Percentiles rank a stretch among this genome's conserved stretches.
phyloP scores from a whole-genome alignment of 73 alveolate species.

The Tetrahymena borealis region DNA sequence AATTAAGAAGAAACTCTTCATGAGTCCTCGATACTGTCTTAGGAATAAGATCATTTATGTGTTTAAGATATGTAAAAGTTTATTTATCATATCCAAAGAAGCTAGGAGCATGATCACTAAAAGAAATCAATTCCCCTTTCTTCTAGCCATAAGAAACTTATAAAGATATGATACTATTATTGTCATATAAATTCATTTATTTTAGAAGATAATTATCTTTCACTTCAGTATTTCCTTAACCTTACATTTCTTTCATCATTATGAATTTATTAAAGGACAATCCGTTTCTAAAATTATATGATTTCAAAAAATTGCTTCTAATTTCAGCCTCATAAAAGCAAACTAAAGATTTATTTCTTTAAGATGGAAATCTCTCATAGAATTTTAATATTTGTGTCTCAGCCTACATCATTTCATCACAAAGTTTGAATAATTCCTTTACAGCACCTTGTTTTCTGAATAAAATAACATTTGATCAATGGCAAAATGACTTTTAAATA shows the following conservation, averaged over 20 bases:
- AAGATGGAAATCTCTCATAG: not conserved
- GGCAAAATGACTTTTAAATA: not conserved
- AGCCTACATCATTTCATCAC: not conserved
- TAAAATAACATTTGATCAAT: not conserved
- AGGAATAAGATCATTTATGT: not conserved
- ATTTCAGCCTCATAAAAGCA: not conserved
- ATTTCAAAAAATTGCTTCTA: not conserved
- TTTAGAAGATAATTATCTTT: not conserved
- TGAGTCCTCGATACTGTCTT: not conserved
- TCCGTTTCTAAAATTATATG: not conserved
- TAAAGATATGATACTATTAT: not conserved
- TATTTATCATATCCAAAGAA: not conserved
- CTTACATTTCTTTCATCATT: not conserved
- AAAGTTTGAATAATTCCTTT: not conserved
- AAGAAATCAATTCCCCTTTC: not conserved
- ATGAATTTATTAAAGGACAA: not conserved
- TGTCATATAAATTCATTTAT: not conserved
- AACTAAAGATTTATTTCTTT: not conserved
- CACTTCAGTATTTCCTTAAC: not conserved
- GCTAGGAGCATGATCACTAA: not conserved
- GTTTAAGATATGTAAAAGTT: not conserved
- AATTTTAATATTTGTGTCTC: not conserved
- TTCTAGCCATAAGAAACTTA: not conserved
- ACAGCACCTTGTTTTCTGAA: not conserved
- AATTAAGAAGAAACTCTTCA: not conserved